Evolutionary conservation across 305 asterid species (phyloP), one percentile per base, ranked within the genome.

Genomic region (Plantago lanceolata): DNA sequence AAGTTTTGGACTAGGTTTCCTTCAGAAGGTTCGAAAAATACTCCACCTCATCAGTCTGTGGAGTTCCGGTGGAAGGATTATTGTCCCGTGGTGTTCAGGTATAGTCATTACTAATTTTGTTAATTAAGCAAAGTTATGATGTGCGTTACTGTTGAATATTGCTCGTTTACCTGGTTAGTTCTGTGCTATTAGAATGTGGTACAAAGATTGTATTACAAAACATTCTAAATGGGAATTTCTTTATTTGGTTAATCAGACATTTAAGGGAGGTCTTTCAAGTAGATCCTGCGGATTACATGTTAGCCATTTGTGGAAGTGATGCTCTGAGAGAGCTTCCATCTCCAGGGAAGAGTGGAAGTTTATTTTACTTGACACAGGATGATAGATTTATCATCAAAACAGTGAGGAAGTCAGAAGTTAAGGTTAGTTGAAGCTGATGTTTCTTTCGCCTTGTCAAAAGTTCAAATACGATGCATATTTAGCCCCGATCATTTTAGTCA

Each of bases 341-440:
- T 54, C 99, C 99, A 0, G 99, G 99, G 50, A 94, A 94, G 76
- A 94, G 99, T 73, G 99, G 99, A 65, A 94, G 99, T 69, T 83
- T 78, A 75, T 94, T 94, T 75, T 94, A 94, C 70, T 66, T 94
- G 74, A 94, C 96, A 9, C 97, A 90, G 51, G 99, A 94, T 66
- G 97, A 94, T 80, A 78, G 97, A 62, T 94, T 94, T 51, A 94
- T 90, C 94, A 94, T 94, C 68, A 94, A 94, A 77, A 94, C 99
- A 3, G 99, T 88, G 65, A 94, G 83, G 81, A 94, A 90, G 80
- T 88, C 96, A 0, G 99, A 94, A 86, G 95, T 79, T 79, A 94
- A 94, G 97, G 99, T 90, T 75, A 53, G 95, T 75, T 75, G 68
- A 1, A 1, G 1, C 28, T 24, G 28, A 1, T 66, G 75, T 73